These are phyloP conservation scores for Parietichytrium sp. DNA, from an alignment of 108 stramenopile genomes.

Conservation along the genomic window DNA sequence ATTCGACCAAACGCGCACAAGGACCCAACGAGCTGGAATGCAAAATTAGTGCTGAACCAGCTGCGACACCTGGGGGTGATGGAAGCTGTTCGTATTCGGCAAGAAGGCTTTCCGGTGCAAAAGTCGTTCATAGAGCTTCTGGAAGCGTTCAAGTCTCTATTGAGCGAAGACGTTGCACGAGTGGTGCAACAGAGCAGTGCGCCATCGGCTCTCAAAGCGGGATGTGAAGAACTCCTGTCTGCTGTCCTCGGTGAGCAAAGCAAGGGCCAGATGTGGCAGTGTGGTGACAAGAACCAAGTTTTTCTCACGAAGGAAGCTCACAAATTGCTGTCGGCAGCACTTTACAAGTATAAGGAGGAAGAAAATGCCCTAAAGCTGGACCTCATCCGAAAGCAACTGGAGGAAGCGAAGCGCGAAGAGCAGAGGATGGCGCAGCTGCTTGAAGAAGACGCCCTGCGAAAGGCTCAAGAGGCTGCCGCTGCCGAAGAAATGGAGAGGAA, in stretches of 20 bases:
- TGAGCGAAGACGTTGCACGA: neutral
- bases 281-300: neutral
- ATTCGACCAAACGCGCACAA: neutral
- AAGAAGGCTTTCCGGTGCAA: slow-evolving; percentile 22
- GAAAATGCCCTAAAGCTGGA: too few species aligned
- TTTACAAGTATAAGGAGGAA: neutral
- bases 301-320: neutral
- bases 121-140: neutral
- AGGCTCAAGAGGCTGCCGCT: neutral
- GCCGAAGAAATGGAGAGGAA: neutral
- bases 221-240: neutral
- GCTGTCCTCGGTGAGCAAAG: neutral
- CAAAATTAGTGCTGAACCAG: neutral
- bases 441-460: neutral
- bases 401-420: neutral
- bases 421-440: neutral
- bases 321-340: neutral
- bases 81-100: slow-evolving; percentile 33
- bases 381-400: neutral
- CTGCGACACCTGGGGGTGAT: neutral
- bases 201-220: neutral
- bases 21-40: neutral
- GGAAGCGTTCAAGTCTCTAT: neutral
- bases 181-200: too few species aligned
- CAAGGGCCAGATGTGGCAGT: neutral